Percentiles rank a stretch among this genome's conserved stretches.
These are phyloP conservation scores for Royoungia palumana DNA, from an alignment of 768 basidiomycete genomes.

Conservation along the genomic window DNA sequence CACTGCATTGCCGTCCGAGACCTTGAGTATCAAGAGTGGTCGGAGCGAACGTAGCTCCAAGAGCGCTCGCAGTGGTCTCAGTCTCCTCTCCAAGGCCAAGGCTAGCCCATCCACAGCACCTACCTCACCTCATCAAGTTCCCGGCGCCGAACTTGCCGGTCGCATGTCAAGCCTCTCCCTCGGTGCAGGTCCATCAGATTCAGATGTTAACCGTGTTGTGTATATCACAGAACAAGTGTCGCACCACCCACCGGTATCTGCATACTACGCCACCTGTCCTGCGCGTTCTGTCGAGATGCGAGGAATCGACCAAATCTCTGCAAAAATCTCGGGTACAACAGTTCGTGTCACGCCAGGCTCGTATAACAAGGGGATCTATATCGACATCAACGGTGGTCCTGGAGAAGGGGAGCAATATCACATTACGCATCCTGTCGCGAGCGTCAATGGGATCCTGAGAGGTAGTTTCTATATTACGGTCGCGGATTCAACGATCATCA, in stretches of 20 bases:
- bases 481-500: constrained; percentile 73
- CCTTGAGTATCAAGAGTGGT: constrained; percentile 47
- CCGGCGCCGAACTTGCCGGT: constrained; percentile 42
- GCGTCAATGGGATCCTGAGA: constrained; percentile 88
- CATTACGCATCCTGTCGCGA: constrained; percentile 85
- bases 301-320: constrained; percentile 92
- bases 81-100: constrained; percentile 49
- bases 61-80: constrained; percentile 57
- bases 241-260: constrained; percentile 94
- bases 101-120: constrained; percentile 31
- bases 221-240: constrained; percentile 93
- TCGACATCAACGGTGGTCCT: constrained; percentile 68
- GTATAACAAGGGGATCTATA: constrained; percentile 85
- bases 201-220: constrained; percentile 56
- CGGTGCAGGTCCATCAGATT: constrained; percentile 30
- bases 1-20: constrained; percentile 37
- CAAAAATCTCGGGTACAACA: constrained; percentile 85
- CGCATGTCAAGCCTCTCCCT: constrained; percentile 63
- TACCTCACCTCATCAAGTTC: constrained; percentile 46
- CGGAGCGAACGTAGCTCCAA: constrained; percentile 55
- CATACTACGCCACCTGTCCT: constrained; percentile 77
- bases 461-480: constrained; percentile 92
- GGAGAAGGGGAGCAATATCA: constrained; percentile 81
- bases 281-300: constrained; percentile 63
- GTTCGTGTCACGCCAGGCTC: constrained; percentile 80